These are phyloP conservation scores for Bertia moriformis DNA, from an alignment of 2,329 filamentous ascomycete genomes.

Conservation along the genomic window DNA sequence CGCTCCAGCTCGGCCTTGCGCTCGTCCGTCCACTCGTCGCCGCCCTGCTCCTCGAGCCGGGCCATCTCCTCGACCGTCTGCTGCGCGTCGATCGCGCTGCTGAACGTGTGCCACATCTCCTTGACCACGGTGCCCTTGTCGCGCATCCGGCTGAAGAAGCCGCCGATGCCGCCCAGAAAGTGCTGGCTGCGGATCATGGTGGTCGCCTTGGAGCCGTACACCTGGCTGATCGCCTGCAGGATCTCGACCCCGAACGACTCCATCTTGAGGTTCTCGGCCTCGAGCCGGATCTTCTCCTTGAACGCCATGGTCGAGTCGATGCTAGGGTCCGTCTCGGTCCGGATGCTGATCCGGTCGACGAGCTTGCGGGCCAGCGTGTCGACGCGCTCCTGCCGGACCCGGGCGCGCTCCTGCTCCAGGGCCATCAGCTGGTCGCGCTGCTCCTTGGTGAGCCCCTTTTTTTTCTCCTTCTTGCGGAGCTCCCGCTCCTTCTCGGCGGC, in stretches of 20 bases:
- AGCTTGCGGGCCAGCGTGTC: slow-evolving; percentile 73
- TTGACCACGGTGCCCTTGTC: slow-evolving; percentile 95
- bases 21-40: slow-evolving; percentile 97
- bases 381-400: slow-evolving; percentile 77
- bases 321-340: slow-evolving; percentile 93
- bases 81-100: slow-evolving; percentile 88
- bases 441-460: slow-evolving; percentile 72
- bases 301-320: slow-evolving; percentile 74
- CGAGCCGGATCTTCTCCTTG: slow-evolving; percentile 82
- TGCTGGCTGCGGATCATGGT: slow-evolving; percentile 88
- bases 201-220: slow-evolving; percentile 76
- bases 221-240: slow-evolving; percentile 81
- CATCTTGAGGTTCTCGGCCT: slow-evolving; percentile 98
- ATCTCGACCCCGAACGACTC: slow-evolving; percentile 96
- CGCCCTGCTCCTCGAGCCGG: slow-evolving; percentile 81
- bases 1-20: slow-evolving; percentile 91
- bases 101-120: slow-evolving; percentile 97
- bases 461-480: slow-evolving; percentile 63
- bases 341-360: slow-evolving; percentile 76
- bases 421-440: slow-evolving; percentile 83
- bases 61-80: slow-evolving; percentile 99
- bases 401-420: slow-evolving; percentile 73
- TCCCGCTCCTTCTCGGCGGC: slow-evolving; percentile 63
- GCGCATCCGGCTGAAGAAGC: slow-evolving; percentile 85
- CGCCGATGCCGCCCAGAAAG: slow-evolving; percentile 74